Base-by-base conservation (phyloP, 1,284 basidiomycete species). In the Meira nashicola region DNA sequence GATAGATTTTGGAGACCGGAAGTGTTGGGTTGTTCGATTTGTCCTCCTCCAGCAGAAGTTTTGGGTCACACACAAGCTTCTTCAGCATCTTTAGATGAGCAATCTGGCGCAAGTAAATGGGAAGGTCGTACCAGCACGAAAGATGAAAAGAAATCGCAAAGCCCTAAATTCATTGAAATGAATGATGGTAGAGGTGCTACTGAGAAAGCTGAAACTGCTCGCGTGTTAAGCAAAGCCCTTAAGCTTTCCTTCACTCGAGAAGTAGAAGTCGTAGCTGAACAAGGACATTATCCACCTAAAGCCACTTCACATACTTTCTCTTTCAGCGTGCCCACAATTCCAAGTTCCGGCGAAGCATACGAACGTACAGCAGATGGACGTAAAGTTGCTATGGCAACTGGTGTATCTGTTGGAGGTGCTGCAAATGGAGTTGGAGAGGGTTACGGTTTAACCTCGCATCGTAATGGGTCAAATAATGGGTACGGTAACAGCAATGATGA, bases 1-100 rank as follows among this genome's bases (percentile, higher is more conserved):
- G 87, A 85, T 60, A 84, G 91, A 50, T 95, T 89, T 85, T 96
- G 92, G 92, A 83, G 92, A 55, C 90, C 93, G 47, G 93, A 96
- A 79, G 89, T 96, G 41, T 68, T 74, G 4, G 73, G 73, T 44
- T 73, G 73, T 63, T 73, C 71, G 61, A 71, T 73, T 56, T 74
- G 64, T 38, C 48, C 85, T 91, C 65, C 72, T n/a, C 56, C 71
- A 28, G 43, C 60, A 41, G 61, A 63, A 53, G 57, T 63, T 15
- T 38, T 57, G 19, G 40, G 28, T 33, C 17, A 17, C 23, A 17
- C 9, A 37, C 48, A 53, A 61, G 60, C 2, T 25, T 14, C 39
- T 39, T 33, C 15, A 6, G 2, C 47, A 21, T 40, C 55, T 2
- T 55, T 56, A 10, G 17, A n/a, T 5, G 66, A 63, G 48, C 61